Evolutionary conservation across 108 stramenopile genomes (phyloP).

Genomic region (Bacterosira constricta): DNA sequence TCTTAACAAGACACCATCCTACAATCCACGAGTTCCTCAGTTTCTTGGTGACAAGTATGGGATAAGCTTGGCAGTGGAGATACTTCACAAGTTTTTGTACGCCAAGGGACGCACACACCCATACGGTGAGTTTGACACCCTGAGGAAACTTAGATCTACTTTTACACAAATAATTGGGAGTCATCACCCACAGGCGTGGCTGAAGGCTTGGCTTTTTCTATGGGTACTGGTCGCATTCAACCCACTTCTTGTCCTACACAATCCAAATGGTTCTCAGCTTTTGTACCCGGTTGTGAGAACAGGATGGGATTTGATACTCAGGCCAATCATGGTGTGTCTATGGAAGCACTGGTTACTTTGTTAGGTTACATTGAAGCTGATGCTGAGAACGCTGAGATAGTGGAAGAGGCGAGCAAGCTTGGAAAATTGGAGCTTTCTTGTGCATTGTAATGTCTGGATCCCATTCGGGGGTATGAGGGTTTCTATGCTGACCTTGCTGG

Average conservation of each 20-base stretch:
- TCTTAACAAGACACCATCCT: constrained; percentile 3
- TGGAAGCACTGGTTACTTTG: background rate
- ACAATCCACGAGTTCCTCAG: constrained; percentile 7
- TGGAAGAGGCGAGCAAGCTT: background rate
- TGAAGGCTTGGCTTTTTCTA: background rate
- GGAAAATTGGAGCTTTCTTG: constrained; percentile 11
- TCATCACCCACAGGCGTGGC: background rate
- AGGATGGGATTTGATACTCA: background rate
- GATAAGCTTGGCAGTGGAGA: constrained; percentile 27
- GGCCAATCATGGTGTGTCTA: background rate
- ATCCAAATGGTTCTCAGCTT: background rate
- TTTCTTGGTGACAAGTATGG: constrained; percentile 29
- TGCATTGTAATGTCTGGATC: background rate
- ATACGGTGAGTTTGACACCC: constrained; percentile 26
- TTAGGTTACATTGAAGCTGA: background rate
- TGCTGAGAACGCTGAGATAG: background rate
- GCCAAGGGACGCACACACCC: constrained; percentile 15
- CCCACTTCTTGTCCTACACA: background rate
- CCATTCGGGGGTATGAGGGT: constrained; percentile 13
- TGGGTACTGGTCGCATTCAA: background rate
- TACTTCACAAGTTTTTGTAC: constrained; percentile 13
- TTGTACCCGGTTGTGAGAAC: background rate
- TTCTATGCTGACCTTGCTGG: background rate
- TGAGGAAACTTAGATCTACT: constrained; percentile 17
- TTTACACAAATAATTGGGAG: constrained; percentile 1